Conservation (phyloP, 2,329 filamentous ascomycete genomes). For the Epichloe amarillans region DNA sequence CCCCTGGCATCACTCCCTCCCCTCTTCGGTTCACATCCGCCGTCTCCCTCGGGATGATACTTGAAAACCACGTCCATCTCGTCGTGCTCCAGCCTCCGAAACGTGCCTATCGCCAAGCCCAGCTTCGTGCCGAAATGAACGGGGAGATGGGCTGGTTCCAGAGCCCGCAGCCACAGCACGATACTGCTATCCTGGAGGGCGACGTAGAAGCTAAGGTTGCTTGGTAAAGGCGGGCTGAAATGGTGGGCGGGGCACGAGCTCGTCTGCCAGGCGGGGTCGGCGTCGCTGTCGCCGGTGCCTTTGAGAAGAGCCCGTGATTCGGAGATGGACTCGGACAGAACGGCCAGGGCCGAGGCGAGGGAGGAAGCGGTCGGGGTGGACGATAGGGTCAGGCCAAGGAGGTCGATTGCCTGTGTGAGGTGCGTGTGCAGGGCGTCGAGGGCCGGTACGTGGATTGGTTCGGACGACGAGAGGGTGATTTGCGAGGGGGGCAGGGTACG, state of each 20-base stretch:
- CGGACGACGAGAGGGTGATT: slow-evolving; percentile 33
- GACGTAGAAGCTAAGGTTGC: slow-evolving; percentile 61
- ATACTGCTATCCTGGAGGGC: slow-evolving; percentile 57
- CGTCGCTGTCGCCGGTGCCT: slow-evolving; percentile 30
- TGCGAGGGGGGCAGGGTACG: slow-evolving; percentile 47
- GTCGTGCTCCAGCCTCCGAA: slow-evolving; percentile 56
- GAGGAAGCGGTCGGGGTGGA: slow-evolving; percentile 41
- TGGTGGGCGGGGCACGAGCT: slow-evolving; percentile 29
- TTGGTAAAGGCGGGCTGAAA: slow-evolving; percentile 32
- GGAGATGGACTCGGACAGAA: slow-evolving; percentile 41
- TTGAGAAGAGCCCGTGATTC: slow-evolving; percentile 41
- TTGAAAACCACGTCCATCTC: slow-evolving; percentile 68
- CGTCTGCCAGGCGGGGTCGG: slow-evolving; percentile 31
- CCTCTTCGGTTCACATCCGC: slow-evolving; percentile 13
- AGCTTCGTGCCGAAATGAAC: slow-evolving; percentile 52
- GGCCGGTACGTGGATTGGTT: slow-evolving; percentile 49
- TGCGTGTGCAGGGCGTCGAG: slow-evolving; percentile 61
- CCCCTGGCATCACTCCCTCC: slow-evolving; percentile 10
- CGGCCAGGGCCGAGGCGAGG: slow-evolving; percentile 40
- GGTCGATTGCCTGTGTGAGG: slow-evolving; percentile 71
- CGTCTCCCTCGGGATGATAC: slow-evolving; percentile 32
- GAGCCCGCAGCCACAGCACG: slow-evolving; percentile 54
- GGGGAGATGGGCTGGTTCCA: slow-evolving; percentile 53
- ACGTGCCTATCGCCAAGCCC: slow-evolving; percentile 54
- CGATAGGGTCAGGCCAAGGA: slow-evolving; percentile 59